Conservation (phyloP, 306 rosid genomes). For the Gastrolobium bilobum region DNA sequence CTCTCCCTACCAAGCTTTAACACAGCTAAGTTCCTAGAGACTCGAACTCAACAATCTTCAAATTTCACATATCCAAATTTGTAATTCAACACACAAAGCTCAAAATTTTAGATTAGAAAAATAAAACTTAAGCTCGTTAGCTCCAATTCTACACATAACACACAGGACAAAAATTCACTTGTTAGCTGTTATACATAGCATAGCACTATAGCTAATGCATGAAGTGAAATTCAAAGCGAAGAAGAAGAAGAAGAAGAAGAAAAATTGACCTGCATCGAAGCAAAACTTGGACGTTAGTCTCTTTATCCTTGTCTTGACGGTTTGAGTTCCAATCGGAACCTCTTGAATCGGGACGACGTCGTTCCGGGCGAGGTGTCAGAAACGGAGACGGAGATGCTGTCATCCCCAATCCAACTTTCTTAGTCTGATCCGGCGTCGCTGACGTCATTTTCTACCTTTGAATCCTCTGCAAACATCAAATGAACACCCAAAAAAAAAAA, state of each 20-base stretch:
- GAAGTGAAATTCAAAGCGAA: not conserved
- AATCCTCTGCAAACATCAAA: slow-evolving; percentile 27
- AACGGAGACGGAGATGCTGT: slow-evolving; percentile 82
- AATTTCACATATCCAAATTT: not conserved
- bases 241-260: not conserved
- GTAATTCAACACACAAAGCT: not conserved
- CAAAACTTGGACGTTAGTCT: slow-evolving; percentile 83
- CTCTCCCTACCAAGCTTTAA: too few species aligned
- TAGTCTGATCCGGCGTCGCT: slow-evolving; percentile 78
- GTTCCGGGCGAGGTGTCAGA: slow-evolving; percentile 91
- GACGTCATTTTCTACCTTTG: slow-evolving; percentile 53
- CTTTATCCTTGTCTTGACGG: slow-evolving; percentile 77
- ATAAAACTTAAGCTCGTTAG: not conserved
- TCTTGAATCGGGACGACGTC: slow-evolving; percentile 74
- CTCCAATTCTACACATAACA: not conserved
- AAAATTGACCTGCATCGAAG: slow-evolving; percentile 86
- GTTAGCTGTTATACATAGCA: not conserved
- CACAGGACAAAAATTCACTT: not conserved
- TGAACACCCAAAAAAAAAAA: not conserved
- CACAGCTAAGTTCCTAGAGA: too few species aligned
- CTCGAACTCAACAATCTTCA: not conserved
- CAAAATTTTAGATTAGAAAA: not conserved
- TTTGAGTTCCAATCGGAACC: slow-evolving; percentile 64
- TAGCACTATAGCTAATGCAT: not conserved
- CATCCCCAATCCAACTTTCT: slow-evolving; percentile 81